These are phyloP conservation scores for Borealophlyctis nickersoniae DNA, from an alignment of 192 early-diverging fungal genomes.

Conservation along the genomic window DNA sequence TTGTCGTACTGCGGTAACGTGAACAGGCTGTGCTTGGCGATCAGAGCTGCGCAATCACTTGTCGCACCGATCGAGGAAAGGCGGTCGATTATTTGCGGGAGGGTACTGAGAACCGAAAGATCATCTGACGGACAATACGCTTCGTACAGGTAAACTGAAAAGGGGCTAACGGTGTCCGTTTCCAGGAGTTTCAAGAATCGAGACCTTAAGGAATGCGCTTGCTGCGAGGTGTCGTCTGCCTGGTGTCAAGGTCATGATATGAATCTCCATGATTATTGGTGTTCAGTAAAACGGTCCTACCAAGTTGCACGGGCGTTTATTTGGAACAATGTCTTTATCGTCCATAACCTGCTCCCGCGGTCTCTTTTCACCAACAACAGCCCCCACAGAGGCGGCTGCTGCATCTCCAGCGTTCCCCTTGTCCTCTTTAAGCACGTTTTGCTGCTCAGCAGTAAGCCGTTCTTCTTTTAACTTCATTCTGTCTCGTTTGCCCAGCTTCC, in stretches of 20 bases:
- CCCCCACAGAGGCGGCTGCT: not conserved
- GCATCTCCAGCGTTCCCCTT: not conserved
- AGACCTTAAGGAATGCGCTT: not conserved
- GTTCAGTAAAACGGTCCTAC: not conserved
- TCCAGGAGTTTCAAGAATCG: not conserved
- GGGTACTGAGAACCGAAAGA: not conserved
- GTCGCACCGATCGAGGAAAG: not conserved
- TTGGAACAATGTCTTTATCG: not conserved
- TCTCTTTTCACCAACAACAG: not conserved
- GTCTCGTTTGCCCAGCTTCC: not conserved
- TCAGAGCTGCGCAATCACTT: not conserved
- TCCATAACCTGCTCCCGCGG: not conserved
- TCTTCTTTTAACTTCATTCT: too few species aligned
- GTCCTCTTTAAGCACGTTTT: not conserved
- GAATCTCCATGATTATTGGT: not conserved
- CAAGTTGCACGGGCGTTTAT: not conserved
- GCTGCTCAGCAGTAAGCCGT: not conserved
- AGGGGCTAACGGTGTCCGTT: not conserved
- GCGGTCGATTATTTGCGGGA: not conserved
- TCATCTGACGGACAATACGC: not conserved
- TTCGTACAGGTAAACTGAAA: not conserved
- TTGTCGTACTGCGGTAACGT: not conserved
- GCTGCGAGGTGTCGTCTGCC: not conserved
- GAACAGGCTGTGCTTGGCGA: not conserved
- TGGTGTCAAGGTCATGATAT: not conserved